phyloP scores from a whole-genome alignment of 345 rosid genomes.

The Passiflora organensis region DNA sequence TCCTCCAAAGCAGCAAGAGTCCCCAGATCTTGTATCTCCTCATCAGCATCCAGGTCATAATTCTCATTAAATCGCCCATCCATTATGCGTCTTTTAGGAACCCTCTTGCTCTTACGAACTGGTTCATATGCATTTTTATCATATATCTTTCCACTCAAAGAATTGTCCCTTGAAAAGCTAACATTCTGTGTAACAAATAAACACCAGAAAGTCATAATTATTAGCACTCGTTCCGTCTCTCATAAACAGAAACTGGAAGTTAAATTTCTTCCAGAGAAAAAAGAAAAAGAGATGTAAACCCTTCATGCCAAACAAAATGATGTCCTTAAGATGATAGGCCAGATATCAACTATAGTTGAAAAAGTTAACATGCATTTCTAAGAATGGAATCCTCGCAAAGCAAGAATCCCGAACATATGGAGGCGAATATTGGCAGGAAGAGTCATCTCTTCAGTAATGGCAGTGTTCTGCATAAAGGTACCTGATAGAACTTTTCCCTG shows the following conservation, averaged over 20 bases:
- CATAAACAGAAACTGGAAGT: not conserved
- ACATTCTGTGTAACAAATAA: slow-evolving; percentile 8
- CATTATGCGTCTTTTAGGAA: slow-evolving; percentile 23
- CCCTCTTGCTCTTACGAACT: slow-evolving; percentile 19
- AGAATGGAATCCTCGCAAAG: too few species aligned
- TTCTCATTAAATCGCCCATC: slow-evolving; percentile 19
- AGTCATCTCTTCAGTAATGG: not conserved
- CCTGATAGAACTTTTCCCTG: slow-evolving; percentile 9
- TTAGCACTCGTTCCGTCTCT: too few species aligned
- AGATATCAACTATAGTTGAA: too few species aligned
- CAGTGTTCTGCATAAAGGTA: slow-evolving; percentile 9
- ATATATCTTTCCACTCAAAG: slow-evolving; percentile 11
- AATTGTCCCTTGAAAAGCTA: slow-evolving; percentile 4
- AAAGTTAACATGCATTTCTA: too few species aligned
- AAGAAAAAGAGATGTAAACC: not conserved
- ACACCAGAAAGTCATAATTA: slow-evolving; percentile 7
- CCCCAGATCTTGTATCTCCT: slow-evolving; percentile 17
- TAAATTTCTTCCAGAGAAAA: not conserved
- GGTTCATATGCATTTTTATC: slow-evolving; percentile 19
- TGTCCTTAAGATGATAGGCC: too few species aligned
- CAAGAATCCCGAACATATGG: not conserved
- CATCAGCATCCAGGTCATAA: slow-evolving; percentile 8
- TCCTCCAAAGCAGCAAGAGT: slow-evolving; percentile 9
- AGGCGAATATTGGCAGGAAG: not conserved
- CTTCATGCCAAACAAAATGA: not conserved